phyloP scores from a whole-genome alignment of 345 rosid genomes.

The Arabidopsis suecica region DNA sequence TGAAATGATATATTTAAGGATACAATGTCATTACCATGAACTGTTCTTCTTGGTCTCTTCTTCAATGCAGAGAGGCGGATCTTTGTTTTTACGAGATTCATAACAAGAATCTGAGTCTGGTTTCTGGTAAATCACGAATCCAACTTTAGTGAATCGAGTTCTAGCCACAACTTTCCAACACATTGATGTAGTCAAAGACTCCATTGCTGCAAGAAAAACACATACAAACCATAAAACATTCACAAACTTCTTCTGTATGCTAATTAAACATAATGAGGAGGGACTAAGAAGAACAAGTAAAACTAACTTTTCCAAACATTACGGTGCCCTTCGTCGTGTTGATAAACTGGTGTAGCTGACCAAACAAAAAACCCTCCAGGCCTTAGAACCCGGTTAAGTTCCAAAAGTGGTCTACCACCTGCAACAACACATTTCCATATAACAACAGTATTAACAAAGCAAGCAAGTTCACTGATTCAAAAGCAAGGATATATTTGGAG shows the following conservation, averaged over 20 bases:
- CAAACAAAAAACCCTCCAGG: conserved; percentile 94
- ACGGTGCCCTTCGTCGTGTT: conserved; percentile 58
- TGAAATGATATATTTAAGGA: background rate
- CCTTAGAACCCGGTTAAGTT: conserved; percentile 88
- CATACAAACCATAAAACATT: conserved; percentile 4
- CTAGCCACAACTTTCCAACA: conserved; percentile 85
- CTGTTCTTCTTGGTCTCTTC: conserved; percentile 46
- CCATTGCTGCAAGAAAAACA: conserved; percentile 64
- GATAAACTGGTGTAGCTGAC: conserved; percentile 98
- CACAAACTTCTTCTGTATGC: background rate
- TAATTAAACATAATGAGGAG: background rate
- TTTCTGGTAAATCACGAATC: conserved; percentile 84
- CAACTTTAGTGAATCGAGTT: conserved; percentile 64
- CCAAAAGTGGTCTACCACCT: conserved; percentile 94
- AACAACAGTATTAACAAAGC: background rate
- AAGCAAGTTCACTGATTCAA: conserved; percentile 44
- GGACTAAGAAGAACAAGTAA: background rate
- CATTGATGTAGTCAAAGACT: conserved; percentile 67
- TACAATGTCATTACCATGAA: conserved; percentile 58
- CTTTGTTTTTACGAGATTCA: conserved; percentile 51
- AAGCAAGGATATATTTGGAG: conserved; percentile 13
- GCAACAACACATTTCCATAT: conserved; percentile 17
- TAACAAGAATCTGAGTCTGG: conserved; percentile 77
- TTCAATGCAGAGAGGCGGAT: conserved; percentile 68
- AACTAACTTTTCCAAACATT: conserved; percentile 76